Evolutionary conservation across 371 early-diverging fungal genomes (phyloP), one percentile per base, ranked within the genome.

Genomic region (Mortierella sp.): DNA sequence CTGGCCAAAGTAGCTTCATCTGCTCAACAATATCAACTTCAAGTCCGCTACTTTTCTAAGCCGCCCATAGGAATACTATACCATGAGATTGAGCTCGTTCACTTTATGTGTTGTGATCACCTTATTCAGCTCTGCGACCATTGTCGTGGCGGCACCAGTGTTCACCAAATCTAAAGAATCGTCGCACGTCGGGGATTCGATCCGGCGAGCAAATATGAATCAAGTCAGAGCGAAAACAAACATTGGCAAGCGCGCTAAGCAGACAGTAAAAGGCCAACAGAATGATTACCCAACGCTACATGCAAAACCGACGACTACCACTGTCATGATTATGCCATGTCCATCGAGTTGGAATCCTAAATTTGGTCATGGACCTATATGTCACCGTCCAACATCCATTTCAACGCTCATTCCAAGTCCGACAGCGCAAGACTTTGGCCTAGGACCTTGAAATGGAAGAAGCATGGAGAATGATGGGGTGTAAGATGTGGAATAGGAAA

Each of bases 361-460:
- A 51, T 64, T 49, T 64, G 64, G 64, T 32, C 64, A 64, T 64
- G 64, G 51, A 5, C 64, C 32, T 1, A 24, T 64, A 12, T 64
- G 64, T 35, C 51, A 22, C 9, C 6, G 12, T 45, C 10, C 39
- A 60, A 30, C 61, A 32, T 16, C 30, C 9, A 37, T 16, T 11
- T 58, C 59, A 58, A 28, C 28, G 1, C 11, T 16, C 12, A 11
- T 4, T 39, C 61, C 47, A 26, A 62, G 11, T 24, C 57, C 28
- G 30, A 57, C 18, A 24, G 3, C 3, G 26, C 57, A 11, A 14
- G 57, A 57, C 8, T 57, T 28, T 32, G 57, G 57, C 30, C 24
- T 57, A 28, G 57, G 57, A 11, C 57, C 26, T 28, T 28, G 11
- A 32, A 10, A 28, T 57, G 8, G 43, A 43, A 43, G 43, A 49